Evolutionary conservation across 2,329 filamentous ascomycete species (phyloP), one percentile per base, ranked within the genome.

Genomic region (Calonectria fujianensis): DNA sequence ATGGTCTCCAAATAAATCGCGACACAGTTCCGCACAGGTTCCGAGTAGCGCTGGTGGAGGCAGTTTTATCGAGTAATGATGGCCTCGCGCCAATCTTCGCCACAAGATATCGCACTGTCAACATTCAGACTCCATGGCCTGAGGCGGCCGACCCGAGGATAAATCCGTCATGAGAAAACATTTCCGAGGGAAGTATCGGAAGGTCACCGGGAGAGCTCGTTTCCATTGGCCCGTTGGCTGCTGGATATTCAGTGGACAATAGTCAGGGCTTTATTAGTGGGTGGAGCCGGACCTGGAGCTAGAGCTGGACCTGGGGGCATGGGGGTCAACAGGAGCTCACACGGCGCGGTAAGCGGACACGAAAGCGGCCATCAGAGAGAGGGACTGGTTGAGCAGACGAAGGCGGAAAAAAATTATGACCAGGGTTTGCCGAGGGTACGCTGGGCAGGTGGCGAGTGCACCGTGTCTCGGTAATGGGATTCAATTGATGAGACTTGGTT

Each of bases 221-320:
- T 68, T 24, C 52, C 27, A 71, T 70, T 74, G 67, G 68, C 68
- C 24, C 27, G 67, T 71, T 37, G 61, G 50, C 70, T 41, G 67
- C 24, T 63, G 65, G 72, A 50, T 24, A 31, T 50, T 32, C 51
- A 29, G 66, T 48, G 52, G 52, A 31, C 48, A 54, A 64, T 50
- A 37, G 65, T 48, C 35, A 73, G 50, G 61, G 70, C 65, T 31
- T 59, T 69, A 63, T 69, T 77, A 77, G 76, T 41, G 73, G 20
- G 76, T 77, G 78, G 78, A 74, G 68, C 45, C 76, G 77, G 78
- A 74, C 65, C 51, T 72, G 27, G 54, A 72, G 69, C 63, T 59
- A 41, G 32, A 48, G 39, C 27, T 29, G 59, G 66, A 59, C 67
- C 37, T 63, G 45, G 57, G 35, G 69, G 48, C 50, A 69, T 35